Percentiles rank a stretch among this genome's conserved stretches.
phyloP scores from a whole-genome alignment of 2,329 filamentous ascomycete genomes.

The Orbilia blumenaviensis region DNA sequence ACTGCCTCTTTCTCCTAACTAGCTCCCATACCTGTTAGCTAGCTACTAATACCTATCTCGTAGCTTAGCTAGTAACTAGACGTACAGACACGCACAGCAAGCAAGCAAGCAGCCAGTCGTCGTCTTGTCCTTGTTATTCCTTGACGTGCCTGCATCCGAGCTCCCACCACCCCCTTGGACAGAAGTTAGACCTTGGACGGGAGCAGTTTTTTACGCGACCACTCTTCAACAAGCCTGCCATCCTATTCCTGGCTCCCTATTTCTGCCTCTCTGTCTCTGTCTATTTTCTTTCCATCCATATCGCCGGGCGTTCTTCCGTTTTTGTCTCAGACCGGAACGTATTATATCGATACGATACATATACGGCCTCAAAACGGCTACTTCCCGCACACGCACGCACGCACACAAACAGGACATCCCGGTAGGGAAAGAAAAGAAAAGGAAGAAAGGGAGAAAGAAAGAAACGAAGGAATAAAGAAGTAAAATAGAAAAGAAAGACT shows the following conservation, averaged over 20 bases:
- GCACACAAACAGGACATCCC: not conserved
- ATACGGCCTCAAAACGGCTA: constrained; percentile 11
- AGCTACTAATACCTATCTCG: not conserved
- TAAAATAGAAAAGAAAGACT: not conserved
- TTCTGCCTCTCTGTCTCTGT: not conserved
- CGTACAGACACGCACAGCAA: constrained; percentile 3
- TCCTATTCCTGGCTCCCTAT: not conserved
- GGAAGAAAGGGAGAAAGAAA: not conserved
- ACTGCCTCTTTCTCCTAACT: too few relatives aligned
- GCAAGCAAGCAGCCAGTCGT: too few relatives aligned
- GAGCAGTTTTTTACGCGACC: constrained; percentile 49
- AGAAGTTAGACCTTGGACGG: constrained; percentile 46
- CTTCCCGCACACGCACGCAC: not conserved
- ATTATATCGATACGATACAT: constrained; percentile 4
- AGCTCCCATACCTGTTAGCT: too few relatives aligned
- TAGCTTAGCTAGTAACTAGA: not conserved
- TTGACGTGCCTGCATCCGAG: constrained; percentile 52
- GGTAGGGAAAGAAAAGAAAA: not conserved
- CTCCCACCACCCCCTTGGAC: too few relatives aligned
- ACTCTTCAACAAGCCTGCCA: constrained; percentile 13
- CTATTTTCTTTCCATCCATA: not conserved
- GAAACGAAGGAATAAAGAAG: not conserved
- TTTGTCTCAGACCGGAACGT: constrained; percentile 17
- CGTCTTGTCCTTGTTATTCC: constrained; percentile 11
- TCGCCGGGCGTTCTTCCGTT: not conserved